Evolutionary conservation across 352 stramenopile species (phyloP).

Genomic region (Phytophthora lateralis): DNA sequence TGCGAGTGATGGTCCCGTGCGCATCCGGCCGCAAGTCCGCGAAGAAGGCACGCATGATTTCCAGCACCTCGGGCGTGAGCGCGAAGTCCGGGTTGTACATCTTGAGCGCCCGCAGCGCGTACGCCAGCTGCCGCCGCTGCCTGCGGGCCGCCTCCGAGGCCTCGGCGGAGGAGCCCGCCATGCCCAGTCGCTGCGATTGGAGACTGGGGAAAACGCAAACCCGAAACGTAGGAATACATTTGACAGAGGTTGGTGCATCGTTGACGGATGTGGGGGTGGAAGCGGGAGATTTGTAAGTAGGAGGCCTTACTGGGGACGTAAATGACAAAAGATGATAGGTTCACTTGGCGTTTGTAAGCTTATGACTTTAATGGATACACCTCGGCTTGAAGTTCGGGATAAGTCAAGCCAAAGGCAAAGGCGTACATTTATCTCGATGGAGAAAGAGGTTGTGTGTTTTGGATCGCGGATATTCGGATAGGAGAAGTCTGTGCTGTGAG

Average conservation of each 20-base stretch:
- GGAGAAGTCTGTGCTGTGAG: no score
- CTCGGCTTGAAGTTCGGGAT: not conserved
- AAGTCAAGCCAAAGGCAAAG: no score
- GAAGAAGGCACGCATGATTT: slow-evolving; percentile 85
- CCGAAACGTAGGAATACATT: slow-evolving; percentile 7
- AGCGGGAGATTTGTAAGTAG: not conserved
- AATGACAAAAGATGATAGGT: not conserved
- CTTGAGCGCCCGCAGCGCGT: slow-evolving; percentile 66
- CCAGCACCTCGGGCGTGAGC: slow-evolving; percentile 79
- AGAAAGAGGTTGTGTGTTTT: no score
- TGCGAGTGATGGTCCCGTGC: slow-evolving; percentile 54
- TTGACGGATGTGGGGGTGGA: not conserved
- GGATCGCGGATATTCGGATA: no score
- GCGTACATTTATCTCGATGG: no score
- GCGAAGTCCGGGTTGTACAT: slow-evolving; percentile 86
- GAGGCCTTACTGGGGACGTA: not conserved
- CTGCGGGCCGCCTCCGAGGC: slow-evolving; percentile 7
- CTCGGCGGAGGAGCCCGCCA: not conserved
- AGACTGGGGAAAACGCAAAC: slow-evolving; percentile 3
- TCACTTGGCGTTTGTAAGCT: not conserved
- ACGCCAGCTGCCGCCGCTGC: slow-evolving; percentile 43
- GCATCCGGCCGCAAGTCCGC: slow-evolving; percentile 62
- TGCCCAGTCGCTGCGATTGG: not conserved
- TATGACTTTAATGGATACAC: not conserved
- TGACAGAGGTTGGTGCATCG: not conserved